Evolutionary conservation across 148 eudicot species (phyloP), one percentile per base, ranked within the genome.

Genomic region (Nepenthes gracilis): DNA sequence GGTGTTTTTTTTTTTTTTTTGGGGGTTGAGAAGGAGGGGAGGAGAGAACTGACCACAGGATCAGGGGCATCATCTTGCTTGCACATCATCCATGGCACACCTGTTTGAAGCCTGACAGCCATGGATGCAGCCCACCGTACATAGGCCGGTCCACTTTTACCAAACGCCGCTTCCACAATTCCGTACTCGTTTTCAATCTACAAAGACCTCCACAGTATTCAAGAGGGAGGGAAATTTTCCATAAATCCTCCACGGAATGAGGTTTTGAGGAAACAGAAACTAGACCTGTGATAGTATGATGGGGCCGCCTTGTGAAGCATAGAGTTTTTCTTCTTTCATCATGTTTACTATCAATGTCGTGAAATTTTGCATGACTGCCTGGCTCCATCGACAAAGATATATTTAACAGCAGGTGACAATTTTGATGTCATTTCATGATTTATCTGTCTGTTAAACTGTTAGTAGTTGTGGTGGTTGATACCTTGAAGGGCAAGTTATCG

Each of bases 11-110:
- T 23, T 23, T 23, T 23, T 23, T 23, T 23, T 23, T 23, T 23
- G 23, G n/a, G n/a, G n/a, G n/a, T n/a, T n/a, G n/a, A n/a, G n/a
- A n/a, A n/a, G 23, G 23, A 23, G 23, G 23, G 5, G n/a, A 14
- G 5, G 32, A 38, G 60, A 51, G 23, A 54, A 55, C 80, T 64
- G 64, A 81, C 85, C 75, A 81, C 78, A 10, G 85, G 82, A 70
- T 81, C 80, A 65, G 80, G 85, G 67, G 85, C 85, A 72, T 81
- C 85, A 43, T 37, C 45, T 56, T 81, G 85, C 57, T 81, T 81
- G 63, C 85, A 81, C 85, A 81, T 81, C 53, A 81, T 64, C 85
- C 85, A 81, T 2, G 85, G 85, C 6, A 81, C 85, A 60, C 80
- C 82, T 36, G 82, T 75, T 58, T 72, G 60, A 59, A 75, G 80